These are phyloP conservation scores for Crithidia sp. DNA, from an alignment of 208 protist species.

Conservation along the genomic window DNA sequence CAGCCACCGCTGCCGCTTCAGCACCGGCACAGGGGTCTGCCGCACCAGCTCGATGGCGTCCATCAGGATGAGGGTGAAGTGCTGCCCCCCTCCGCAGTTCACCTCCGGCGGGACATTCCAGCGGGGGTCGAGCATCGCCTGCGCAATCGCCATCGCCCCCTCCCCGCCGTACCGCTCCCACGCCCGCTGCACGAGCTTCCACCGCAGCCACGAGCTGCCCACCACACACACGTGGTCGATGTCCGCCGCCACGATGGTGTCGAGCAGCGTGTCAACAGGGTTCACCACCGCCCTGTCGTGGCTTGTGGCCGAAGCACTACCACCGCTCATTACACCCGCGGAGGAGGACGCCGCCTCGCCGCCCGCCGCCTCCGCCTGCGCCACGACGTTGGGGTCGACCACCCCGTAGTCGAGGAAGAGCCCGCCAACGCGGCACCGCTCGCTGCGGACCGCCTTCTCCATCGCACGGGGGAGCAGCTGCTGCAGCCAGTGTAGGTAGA, in stretches of 20 bases:
- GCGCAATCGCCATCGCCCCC: conserved; percentile 7
- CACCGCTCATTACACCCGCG: background rate
- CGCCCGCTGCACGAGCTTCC: conserved; percentile 66
- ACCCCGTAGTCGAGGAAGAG: conserved; percentile 78
- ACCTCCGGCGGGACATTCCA: conserved; percentile 35
- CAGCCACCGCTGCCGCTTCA: conserved; percentile 57
- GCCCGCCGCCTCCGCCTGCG: conserved; percentile 32
- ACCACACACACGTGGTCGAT: conserved; percentile 78
- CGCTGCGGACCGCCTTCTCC: conserved; percentile 59
- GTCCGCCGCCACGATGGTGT: conserved; percentile 49
- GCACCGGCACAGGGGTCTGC: conserved; percentile 21
- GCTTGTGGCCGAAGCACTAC: background rate
- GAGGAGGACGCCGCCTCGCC: conserved; percentile 3
- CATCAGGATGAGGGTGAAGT: conserved; percentile 55
- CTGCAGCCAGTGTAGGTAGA: conserved; percentile 50
- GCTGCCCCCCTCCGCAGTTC: conserved; percentile 30
- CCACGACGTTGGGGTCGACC: conserved; percentile 38
- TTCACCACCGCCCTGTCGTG: conserved; percentile 23
- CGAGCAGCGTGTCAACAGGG: conserved; percentile 62
- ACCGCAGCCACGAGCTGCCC: conserved; percentile 66
- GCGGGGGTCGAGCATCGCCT: conserved; percentile 21
- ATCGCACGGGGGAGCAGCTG: conserved; percentile 37
- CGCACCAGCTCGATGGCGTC: conserved; percentile 39
- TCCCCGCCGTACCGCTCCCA: conserved; percentile 36
- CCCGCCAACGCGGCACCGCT: conserved; percentile 69